Evolutionary conservation across 345 rosid genomes (phyloP).

Genomic region (Syzygium jambos): DNA sequence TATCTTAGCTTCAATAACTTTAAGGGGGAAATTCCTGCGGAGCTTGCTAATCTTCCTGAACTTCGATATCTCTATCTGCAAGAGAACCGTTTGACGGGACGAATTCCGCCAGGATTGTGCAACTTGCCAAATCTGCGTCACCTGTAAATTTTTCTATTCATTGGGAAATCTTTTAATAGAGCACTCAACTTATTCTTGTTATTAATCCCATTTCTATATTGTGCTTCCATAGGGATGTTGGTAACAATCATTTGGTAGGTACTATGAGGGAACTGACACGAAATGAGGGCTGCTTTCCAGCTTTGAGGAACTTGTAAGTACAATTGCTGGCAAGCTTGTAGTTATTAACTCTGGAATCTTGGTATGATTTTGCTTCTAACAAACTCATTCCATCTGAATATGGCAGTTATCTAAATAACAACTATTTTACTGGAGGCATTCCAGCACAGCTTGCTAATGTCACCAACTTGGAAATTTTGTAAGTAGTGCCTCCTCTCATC

Average conservation of each 20-base stretch:
- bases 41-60: conserved; percentile 78
- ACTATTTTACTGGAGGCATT: conserved; percentile 87
- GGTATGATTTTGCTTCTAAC: neutral
- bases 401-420: conserved; percentile 75
- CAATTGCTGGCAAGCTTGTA: neutral
- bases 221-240: conserved; percentile 55
- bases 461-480: conserved; percentile 86
- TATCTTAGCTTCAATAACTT: conserved; percentile 90
- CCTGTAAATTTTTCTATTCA: conserved; percentile 1
- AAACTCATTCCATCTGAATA: neutral
- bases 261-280: conserved; percentile 88
- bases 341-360: neutral
- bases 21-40: conserved; percentile 90
- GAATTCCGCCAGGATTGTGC: conserved; percentile 81
- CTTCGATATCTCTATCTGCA: conserved; percentile 90
- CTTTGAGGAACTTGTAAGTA: conserved; percentile 82
- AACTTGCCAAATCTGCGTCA: conserved; percentile 44
- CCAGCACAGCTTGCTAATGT: conserved; percentile 90
- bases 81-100: conserved; percentile 81
- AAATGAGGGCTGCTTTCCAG: conserved; percentile 78
- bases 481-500: conserved; percentile 16
- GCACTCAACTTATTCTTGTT: neutral
- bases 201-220: neutral
- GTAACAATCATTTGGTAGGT: conserved; percentile 93
- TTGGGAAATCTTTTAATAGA: neutral